Percentiles rank a stretch among this genome's conserved stretches.
These are phyloP conservation scores for Inonotus obliquus DNA, from an alignment of 1,284 basidiomycete genomes.

Conservation along the genomic window DNA sequence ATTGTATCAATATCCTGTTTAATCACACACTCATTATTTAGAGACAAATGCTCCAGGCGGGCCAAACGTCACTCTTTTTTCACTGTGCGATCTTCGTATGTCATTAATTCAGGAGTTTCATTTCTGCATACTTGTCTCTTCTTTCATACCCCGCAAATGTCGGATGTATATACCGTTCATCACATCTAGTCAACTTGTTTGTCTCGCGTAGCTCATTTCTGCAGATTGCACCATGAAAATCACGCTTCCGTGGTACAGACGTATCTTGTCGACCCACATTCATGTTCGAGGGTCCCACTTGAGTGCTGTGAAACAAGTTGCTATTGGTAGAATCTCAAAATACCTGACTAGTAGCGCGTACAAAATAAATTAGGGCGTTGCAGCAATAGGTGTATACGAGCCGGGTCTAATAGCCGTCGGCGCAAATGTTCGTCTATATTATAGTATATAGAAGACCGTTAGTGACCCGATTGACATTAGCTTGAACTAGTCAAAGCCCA, in stretches of 20 bases:
- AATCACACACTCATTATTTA: not conserved
- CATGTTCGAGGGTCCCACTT: too few relatives aligned
- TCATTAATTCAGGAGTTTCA: not conserved
- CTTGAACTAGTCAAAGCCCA: not conserved
- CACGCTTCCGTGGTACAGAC: too few relatives aligned
- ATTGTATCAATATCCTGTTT: conserved; percentile 6
- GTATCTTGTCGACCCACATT: too few relatives aligned
- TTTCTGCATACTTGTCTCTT: not conserved
- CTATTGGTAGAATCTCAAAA: too few relatives aligned
- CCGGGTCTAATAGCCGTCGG: conserved; percentile 1
- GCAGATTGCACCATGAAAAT: too few relatives aligned
- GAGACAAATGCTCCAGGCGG: not conserved
- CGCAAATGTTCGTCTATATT: conserved; percentile 7
- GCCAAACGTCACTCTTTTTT: not conserved
- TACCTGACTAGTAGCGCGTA: not conserved
- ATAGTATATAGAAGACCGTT: not conserved
- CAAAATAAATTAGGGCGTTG: not conserved
- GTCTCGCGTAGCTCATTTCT: not conserved
- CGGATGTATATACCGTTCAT: not conserved
- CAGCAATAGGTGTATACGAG: not conserved
- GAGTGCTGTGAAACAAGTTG: too few relatives aligned
- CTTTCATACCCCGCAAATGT: not conserved
- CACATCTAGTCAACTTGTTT: not conserved
- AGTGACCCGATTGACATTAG: not conserved
- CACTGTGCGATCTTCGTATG: not conserved